Percentiles rank a stretch among this genome's conserved stretches.
These are phyloP conservation scores for Penicillium bialowiezense DNA, from an alignment of 495 filamentous ascomycete genomes.

Conservation along the genomic window DNA sequence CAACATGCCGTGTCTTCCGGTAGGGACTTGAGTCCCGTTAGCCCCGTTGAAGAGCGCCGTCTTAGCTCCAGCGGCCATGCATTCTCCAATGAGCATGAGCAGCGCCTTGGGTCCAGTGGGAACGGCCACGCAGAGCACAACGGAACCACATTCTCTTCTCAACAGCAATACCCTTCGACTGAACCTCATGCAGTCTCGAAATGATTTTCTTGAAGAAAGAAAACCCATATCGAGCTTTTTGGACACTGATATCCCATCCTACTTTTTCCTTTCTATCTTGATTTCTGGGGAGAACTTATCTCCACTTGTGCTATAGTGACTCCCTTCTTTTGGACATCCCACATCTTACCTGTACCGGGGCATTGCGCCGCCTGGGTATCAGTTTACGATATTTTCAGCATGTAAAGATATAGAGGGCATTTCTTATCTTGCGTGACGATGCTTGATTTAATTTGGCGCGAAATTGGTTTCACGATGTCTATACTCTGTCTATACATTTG, in stretches of 20 bases:
- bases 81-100: not conserved
- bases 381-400: not conserved
- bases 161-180: not conserved
- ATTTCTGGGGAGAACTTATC: not conserved
- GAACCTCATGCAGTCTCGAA: constrained; percentile 3
- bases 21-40: not conserved
- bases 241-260: not conserved
- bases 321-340: constrained; percentile 5
- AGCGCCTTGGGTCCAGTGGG: not conserved
- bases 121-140: not conserved
- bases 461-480: not conserved
- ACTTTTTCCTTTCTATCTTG: not conserved
- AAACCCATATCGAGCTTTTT: not conserved
- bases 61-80: not conserved
- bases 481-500: not conserved
- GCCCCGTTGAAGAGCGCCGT: not conserved
- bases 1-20: constrained; percentile 1
- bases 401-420: not conserved
- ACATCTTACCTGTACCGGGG: not conserved
- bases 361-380: not conserved
- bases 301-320: not conserved
- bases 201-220: not conserved
- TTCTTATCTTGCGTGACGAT: not conserved
- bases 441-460: not conserved
- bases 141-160: not conserved